Evolutionary conservation across 2,329 filamentous ascomycete species (phyloP), one percentile per base, ranked within the genome.

Genomic region (Coniella lustricola): DNA sequence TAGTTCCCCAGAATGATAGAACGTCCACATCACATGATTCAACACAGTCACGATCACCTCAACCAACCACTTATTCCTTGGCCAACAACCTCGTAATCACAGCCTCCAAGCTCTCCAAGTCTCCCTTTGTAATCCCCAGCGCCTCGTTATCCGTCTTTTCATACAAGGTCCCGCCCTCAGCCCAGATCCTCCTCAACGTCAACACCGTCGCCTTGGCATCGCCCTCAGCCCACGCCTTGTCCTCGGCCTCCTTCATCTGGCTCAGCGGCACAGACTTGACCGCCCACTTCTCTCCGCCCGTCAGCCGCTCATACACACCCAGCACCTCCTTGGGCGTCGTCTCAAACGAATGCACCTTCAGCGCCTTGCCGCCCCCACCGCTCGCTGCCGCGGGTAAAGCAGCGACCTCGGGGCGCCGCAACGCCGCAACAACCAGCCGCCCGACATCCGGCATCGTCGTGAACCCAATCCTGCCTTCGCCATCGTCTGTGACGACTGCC

Each of bases 391-490:
- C 25, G 5, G 25, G 25, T 10, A 29, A 29, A 5, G 25, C 25
- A 29, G 77, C 70, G 5, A 64, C 68, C 9, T 73, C 63, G 3
- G 79, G 77, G 50, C 82, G 76, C 14, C 69, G 70, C 13, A 88
- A 70, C 1, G 82, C 75, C 0, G 78, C 78, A 1, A 81, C 77
- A 1, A 87, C 73, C 20, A 84, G 73, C 48, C 77, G 81, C 4
- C 84, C 85, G 9, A 87, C 83, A 57, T 90, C 86, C 18, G 71
- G 68, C 79, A 86, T 86, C 2, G 80, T 84, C 3, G 82, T 87
- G 57, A 90, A 77, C 32, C 80, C 82, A 52, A 88, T 72, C 51
- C 68, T 73, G 17, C 74, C 80, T 33, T 80, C 67, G 0, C 82
- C 84, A 53, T 77, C 76, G 2, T 76, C 84, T 17, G 87, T 59